Conservation (phyloP, 805 yeast species). For the Yarrowia sp. region DNA sequence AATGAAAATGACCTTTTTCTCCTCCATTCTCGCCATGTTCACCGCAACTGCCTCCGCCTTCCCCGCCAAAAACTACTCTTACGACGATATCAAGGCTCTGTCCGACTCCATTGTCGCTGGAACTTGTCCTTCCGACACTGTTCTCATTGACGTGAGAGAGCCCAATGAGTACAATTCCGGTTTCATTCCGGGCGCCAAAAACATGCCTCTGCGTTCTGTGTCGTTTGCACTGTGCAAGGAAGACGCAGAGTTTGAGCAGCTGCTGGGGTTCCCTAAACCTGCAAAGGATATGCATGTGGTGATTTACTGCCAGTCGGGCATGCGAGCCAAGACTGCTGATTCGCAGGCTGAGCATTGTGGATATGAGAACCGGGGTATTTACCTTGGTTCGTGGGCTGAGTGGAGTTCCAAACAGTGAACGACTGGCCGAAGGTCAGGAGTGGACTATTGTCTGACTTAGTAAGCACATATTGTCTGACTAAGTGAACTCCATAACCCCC, state of each 20-base stretch:
- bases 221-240: slow-evolving; percentile 88
- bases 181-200: slow-evolving; percentile 77
- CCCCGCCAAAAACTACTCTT: background rate
- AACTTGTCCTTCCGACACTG: slow-evolving; percentile 41
- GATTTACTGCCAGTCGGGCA: slow-evolving; percentile 90
- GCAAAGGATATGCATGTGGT: slow-evolving; percentile 63
- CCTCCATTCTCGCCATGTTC: background rate
- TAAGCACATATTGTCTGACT: too few relatives aligned
- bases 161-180: slow-evolving; percentile 75
- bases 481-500: too few relatives aligned
- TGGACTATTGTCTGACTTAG: too few relatives aligned
- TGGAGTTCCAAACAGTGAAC: slow-evolving; percentile 48
- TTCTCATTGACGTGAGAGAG: slow-evolving; percentile 88
- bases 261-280: slow-evolving; percentile 83
- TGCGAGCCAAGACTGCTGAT: slow-evolving; percentile 85
- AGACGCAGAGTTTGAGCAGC: slow-evolving; percentile 72
- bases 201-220: slow-evolving; percentile 82
- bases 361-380: slow-evolving; percentile 78
- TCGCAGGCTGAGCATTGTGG: slow-evolving; percentile 90
- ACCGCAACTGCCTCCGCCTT: background rate
- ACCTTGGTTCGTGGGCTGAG: slow-evolving; percentile 82
- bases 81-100: background rate
- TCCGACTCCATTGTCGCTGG: slow-evolving; percentile 40
- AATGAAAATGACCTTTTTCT: background rate
- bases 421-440: too few relatives aligned